These are phyloP conservation scores for Kalaharituber pfeilii DNA, from an alignment of 2,329 filamentous ascomycete genomes.

Conservation along the genomic window DNA sequence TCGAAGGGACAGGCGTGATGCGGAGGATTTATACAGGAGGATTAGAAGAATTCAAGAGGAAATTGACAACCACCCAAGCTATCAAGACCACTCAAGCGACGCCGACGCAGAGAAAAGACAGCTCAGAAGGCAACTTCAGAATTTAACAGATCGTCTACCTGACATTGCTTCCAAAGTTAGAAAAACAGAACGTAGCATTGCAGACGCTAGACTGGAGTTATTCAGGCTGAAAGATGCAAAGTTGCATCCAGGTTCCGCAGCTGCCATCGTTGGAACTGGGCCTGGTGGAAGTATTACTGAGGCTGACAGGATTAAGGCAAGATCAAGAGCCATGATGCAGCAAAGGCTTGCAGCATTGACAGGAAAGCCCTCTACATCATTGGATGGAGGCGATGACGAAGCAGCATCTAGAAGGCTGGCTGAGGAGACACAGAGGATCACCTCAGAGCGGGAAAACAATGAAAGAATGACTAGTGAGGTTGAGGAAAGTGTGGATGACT, in stretches of 20 bases:
- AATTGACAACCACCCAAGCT: constrained; percentile 78
- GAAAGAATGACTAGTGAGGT: constrained; percentile 94
- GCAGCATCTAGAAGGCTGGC: constrained; percentile 68
- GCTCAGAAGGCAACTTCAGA: constrained; percentile 76
- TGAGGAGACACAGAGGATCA: constrained; percentile 65
- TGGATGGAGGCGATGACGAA: constrained; percentile 46
- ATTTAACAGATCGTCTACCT: constrained; percentile 73
- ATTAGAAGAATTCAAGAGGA: constrained; percentile 86
- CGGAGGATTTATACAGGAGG: constrained; percentile 82
- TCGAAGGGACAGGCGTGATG: constrained; percentile 73
- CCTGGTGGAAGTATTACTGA: constrained; percentile 83
- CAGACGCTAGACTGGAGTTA: constrained; percentile 76
- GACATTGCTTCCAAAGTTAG: constrained; percentile 84
- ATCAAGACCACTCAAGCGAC: constrained; percentile 50
- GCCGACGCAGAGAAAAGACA: constrained; percentile 75
- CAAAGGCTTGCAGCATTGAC: constrained; percentile 84
- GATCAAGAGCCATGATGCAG: constrained; percentile 97
- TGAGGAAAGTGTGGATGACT: constrained; percentile 85
- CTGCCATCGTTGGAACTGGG: constrained; percentile 75
- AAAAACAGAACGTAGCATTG: constrained; percentile 77
- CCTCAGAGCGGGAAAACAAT: constrained; percentile 78
- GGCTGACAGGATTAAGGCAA: constrained; percentile 81
- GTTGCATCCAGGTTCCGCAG: constrained; percentile 63
- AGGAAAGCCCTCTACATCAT: constrained; percentile 55
- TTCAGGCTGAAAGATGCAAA: constrained; percentile 91